A percentile compares a stretch with the other conserved stretches of the same genome.
Evolutionary conservation across 192 early-diverging fungal species (phyloP).

Genomic region (Umbelopsis isabellina): DNA sequence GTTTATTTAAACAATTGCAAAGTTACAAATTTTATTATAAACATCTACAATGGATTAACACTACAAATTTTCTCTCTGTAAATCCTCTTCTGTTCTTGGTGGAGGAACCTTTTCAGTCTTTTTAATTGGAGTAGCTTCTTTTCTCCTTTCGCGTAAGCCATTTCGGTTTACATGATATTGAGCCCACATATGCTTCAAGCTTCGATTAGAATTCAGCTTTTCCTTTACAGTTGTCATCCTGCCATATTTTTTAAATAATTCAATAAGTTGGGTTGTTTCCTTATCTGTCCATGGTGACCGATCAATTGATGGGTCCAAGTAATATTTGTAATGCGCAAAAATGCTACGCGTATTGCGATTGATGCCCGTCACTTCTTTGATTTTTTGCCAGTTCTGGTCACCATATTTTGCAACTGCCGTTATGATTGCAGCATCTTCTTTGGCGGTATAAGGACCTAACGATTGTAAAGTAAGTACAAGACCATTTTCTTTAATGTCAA

Average conservation of each 20-base stretch:
- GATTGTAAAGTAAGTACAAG: not conserved
- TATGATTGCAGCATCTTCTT: constrained; percentile 26
- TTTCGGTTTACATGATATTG: constrained; percentile 1
- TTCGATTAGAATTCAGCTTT: not conserved
- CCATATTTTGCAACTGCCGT: constrained; percentile 21
- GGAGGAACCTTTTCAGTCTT: not conserved
- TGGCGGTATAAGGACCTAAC: constrained; percentile 16
- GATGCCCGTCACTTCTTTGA: constrained; percentile 20
- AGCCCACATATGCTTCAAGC: constrained; percentile 35
- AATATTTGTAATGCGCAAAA: constrained; percentile 31
- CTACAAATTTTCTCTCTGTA: too few relatives aligned
- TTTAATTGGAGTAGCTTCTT: not conserved
- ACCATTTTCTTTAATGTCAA: not conserved
- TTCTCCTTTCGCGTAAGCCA: not conserved
- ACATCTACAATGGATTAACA: too few relatives aligned
- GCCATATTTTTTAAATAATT: not conserved
- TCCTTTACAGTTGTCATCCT: constrained; percentile 19
- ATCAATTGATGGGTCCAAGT: constrained; percentile 24
- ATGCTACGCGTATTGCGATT: constrained; percentile 30
- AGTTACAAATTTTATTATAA: too few relatives aligned
- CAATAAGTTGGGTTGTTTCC: constrained; percentile 10
- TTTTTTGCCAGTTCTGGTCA: constrained; percentile 24
- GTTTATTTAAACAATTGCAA: too few relatives aligned
- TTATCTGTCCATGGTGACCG: constrained; percentile 24
- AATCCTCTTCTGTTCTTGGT: not conserved